Evolutionary conservation across 2,329 filamentous ascomycete species (phyloP), one percentile per base, ranked within the genome.

Genomic region (Biscogniauxia mediterranea): DNA sequence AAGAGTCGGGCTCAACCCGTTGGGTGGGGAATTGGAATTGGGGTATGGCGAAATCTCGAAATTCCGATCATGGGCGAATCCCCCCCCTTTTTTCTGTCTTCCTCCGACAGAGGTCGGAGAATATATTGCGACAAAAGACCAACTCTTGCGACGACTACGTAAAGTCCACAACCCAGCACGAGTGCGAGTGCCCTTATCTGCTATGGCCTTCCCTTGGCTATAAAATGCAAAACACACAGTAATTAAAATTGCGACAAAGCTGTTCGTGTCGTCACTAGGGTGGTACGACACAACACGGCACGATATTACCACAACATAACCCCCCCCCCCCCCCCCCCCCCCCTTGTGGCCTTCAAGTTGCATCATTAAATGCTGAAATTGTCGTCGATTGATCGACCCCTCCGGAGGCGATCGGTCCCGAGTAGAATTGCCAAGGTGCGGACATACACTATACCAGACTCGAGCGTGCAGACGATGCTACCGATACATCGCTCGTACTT

Each of bases 401-500:
- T n/a, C 38, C 13, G 17, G 17, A 46, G 13, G 15, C 38, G 38
- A 46, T 46, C 38, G 38, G 38, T 46, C 38, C 38, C 38, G 38
- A 46, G 38, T 17, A 46, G 38, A 46, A 46, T 17, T 46, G 38
- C 38, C 38, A 46, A 46, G 38, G 38, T 46, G 38, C 38, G 3
- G 15, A 46, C 38, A n/a, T 46, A 46, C 7, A n/a, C 28, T 32
- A 32, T 32, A 32, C 28, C 17, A 46, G 38, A n/a, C 38, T 46
- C 7, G 38, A n/a, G 38, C 38, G 17, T 46, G 38, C 5, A 46
- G 38, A 46, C 38, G 17, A 67, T 65, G 61, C 55, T 67, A 64
- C 63, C 56, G 56, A 54, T 60, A 58, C 65, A 65, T 65, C 54
- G 58, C 63, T 25, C 55, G 59, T 57, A 67, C 65, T 67, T 46